Percentiles rank a stretch among this genome's conserved stretches.
Conservation (phyloP, 495 filamentous ascomycete genomes). For the Penicillium fimorum region DNA sequence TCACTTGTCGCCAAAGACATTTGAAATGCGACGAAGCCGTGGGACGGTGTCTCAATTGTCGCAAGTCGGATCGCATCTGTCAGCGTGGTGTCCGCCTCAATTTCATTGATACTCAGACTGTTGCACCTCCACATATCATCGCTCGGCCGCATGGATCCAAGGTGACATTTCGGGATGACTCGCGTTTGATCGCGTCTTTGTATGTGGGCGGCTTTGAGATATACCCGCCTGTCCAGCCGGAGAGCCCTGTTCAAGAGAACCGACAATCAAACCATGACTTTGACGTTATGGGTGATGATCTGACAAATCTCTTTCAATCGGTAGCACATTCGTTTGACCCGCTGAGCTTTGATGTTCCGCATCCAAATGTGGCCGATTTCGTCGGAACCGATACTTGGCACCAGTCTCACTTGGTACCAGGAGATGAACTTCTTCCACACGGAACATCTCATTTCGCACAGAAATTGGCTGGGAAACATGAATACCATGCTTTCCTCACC, state of each 20-base stretch:
- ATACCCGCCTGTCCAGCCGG: slow-evolving; percentile 59
- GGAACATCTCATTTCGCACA: slow-evolving; percentile 29
- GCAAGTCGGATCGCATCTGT: slow-evolving; percentile 81
- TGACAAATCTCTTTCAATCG: slow-evolving; percentile 29
- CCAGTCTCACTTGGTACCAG: slow-evolving; percentile 24
- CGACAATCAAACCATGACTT: slow-evolving; percentile 39
- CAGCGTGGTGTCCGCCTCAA: slow-evolving; percentile 86
- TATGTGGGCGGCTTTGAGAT: slow-evolving; percentile 78
- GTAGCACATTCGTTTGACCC: slow-evolving; percentile 30
- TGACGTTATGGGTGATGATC: slow-evolving; percentile 25
- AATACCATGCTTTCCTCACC: slow-evolving; percentile 57
- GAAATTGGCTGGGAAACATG: slow-evolving; percentile 28
- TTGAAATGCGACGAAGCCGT: slow-evolving; percentile 80
- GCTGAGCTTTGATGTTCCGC: slow-evolving; percentile 17
- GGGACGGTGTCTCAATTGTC: slow-evolving; percentile 82
- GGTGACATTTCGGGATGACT: slow-evolving; percentile 84
- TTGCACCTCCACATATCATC: slow-evolving; percentile 62
- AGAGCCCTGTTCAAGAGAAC: slow-evolving; percentile 35
- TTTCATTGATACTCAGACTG: slow-evolving; percentile 82
- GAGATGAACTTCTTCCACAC: slow-evolving; percentile 30
- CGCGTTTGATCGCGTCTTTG: slow-evolving; percentile 84
- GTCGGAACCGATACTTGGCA: slow-evolving; percentile 24
- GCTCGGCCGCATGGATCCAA: slow-evolving; percentile 64
- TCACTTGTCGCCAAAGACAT: slow-evolving; percentile 76
- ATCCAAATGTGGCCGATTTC: slow-evolving; percentile 19